phyloP scores from a whole-genome alignment of 2,329 filamentous ascomycete genomes.

The Lachnellula hyalina region DNA sequence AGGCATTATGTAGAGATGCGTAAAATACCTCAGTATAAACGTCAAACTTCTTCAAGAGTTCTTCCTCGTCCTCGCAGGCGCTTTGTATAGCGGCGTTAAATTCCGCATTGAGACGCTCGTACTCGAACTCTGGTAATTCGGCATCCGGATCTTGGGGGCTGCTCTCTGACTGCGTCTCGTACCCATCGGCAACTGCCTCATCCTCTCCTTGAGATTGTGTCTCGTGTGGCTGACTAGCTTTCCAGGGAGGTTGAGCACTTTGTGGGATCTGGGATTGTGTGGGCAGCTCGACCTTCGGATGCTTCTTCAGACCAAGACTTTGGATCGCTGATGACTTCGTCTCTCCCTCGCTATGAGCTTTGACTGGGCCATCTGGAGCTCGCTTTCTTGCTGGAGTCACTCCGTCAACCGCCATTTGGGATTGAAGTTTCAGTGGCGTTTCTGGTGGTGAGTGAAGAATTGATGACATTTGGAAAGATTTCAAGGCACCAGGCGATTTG shows the following conservation, averaged over 20 bases:
- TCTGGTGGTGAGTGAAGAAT: constrained; percentile 4
- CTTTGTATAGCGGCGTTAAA: constrained; percentile 63
- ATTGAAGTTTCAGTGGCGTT: constrained; percentile 8
- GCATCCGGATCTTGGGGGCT: not conserved
- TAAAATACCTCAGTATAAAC: not conserved
- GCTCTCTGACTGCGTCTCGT: not conserved
- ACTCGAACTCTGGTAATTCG: constrained; percentile 53
- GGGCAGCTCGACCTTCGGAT: not conserved
- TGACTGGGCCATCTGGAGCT: not conserved
- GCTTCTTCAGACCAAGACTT: constrained; percentile 36
- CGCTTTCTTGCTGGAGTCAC: not conserved
- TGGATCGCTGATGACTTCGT: not conserved
- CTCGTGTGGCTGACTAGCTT: not conserved
- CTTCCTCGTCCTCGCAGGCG: constrained; percentile 57
- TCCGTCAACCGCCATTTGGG: constrained; percentile 9
- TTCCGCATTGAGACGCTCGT: constrained; percentile 65
- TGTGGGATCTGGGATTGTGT: constrained; percentile 1
- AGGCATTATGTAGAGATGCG: not conserved
- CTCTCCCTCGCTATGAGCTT: not conserved
- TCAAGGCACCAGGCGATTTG: not conserved
- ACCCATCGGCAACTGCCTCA: not conserved
- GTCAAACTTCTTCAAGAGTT: constrained; percentile 57
- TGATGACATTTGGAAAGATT: constrained; percentile 13
- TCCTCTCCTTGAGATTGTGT: not conserved
- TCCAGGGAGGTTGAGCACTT: not conserved